Base-by-base conservation (phyloP, 2,329 filamentous ascomycete genomes). In the Zarea fungicola region DNA sequence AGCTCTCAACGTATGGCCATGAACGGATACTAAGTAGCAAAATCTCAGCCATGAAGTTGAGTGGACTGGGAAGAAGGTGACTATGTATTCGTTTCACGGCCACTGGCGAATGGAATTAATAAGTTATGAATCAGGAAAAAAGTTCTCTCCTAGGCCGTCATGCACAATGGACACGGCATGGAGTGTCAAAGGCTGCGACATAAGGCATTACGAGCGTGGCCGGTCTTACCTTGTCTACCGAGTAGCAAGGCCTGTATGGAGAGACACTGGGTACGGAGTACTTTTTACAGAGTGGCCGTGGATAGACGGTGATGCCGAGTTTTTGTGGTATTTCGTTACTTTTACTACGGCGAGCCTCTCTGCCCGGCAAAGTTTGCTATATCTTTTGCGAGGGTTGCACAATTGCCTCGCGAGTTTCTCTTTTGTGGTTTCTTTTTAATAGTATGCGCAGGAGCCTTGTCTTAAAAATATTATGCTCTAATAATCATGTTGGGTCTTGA, bases 1-100 rank as follows among this genome's bases (percentile, higher is more conserved):
- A 90, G 87, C 80, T 96, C 91, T 60, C 91, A 97, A 78, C 84
- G 93, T 68, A 89, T 93, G 84, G 95, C 90, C 59, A 95, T 97
- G 90, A 99, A 97, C 74, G 93, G 93, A 70, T 96, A 97, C 78
- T 96, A 91, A 68, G 60, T 5, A 16, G n/a, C 6, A 18, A 16
- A 35, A 26, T 35, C 10, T n/a, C 9, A 18, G n/a, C 36, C 19
- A 34, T 40, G 35, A 32, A 18, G 26, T 34, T 13, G 18, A 4
- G 31, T 18, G 25, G 34, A 22, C 14, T 18, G 23, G 34, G 10
- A 22, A 31, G 42, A 29, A 22, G 25, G 25, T 23, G 29, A 34
- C 35, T 25, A 16, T 8, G 29, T 29, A 23, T 39, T 26, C 39
- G 19, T 29, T 29, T 25, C 23, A 25, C 22, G 37, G 28, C 21